Conservation (phyloP, 305 asterid species). For the Solanum hybrid region DNA sequence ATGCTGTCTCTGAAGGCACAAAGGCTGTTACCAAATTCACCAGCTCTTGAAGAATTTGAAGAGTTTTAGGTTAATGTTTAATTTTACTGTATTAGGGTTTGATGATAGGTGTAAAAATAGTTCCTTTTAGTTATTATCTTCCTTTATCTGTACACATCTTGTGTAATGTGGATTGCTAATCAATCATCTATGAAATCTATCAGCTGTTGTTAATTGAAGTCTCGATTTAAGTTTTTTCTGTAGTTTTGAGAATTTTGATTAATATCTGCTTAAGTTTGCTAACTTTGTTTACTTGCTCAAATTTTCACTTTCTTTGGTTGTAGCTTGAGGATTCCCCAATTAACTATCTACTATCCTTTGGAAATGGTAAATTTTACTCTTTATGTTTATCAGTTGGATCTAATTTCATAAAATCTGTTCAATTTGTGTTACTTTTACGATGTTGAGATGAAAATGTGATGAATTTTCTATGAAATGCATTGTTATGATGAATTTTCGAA, state of each 20-base stretch:
- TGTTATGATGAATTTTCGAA: background rate
- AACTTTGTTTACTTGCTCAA: background rate
- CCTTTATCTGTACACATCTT: background rate
- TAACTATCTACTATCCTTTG: background rate
- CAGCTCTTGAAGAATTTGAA: constrained; percentile 22
- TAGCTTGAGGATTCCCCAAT: background rate
- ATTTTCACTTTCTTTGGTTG: background rate
- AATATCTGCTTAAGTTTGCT: background rate
- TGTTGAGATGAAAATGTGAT: background rate
- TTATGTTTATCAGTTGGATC: background rate
- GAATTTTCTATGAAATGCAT: too few species aligned
- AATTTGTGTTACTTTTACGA: background rate
- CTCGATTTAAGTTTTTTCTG: background rate
- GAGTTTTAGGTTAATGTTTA: background rate
- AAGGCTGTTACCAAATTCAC: constrained; percentile 62
- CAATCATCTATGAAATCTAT: background rate
- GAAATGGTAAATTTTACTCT: background rate
- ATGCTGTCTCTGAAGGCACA: constrained; percentile 56
- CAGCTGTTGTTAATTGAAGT: background rate
- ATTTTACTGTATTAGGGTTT: background rate
- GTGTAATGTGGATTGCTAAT: background rate
- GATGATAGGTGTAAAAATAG: background rate
- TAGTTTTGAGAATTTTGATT: background rate
- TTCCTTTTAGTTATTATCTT: background rate
- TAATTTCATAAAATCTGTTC: background rate